A percentile compares a stretch with the other conserved stretches of the same genome.
These are phyloP conservation scores for Meripilus lineatus DNA, from an alignment of 1,284 basidiomycete genomes.

Conservation along the genomic window DNA sequence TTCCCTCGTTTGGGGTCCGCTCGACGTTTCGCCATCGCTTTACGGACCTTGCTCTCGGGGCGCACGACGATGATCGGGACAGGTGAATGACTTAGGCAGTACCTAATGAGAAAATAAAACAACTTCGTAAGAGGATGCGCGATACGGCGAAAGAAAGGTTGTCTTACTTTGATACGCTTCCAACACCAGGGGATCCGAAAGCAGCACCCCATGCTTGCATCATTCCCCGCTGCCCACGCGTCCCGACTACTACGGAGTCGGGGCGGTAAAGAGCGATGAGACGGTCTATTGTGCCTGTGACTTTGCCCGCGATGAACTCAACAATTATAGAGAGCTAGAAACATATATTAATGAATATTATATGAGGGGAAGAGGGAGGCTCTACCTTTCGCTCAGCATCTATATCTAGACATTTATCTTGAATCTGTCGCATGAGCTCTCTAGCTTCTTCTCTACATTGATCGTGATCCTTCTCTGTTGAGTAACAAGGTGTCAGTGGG, in stretches of 20 bases:
- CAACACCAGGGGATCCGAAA: constrained; percentile 54
- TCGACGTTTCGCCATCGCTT: constrained; percentile 76
- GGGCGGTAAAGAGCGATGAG: constrained; percentile 95
- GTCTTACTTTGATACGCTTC: constrained; percentile 59
- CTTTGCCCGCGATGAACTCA: constrained; percentile 90
- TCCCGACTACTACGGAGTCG: constrained; percentile 92
- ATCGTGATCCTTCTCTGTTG: constrained; percentile 73
- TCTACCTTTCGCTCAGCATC: constrained; percentile 75
- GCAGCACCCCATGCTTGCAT: constrained; percentile 54
- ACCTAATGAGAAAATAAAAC: constrained; percentile 36
- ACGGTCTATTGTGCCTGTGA: constrained; percentile 85
- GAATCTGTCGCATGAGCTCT: constrained; percentile 76
- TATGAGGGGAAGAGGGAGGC: constrained; percentile 6
- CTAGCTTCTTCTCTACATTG: constrained; percentile 85
- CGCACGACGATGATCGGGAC: constrained; percentile 91
- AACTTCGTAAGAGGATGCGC: constrained; percentile 1
- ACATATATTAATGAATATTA: constrained; percentile 3
- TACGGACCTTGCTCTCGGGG: constrained; percentile 83
- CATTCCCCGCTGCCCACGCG: constrained; percentile 66
- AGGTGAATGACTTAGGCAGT: constrained; percentile 85
- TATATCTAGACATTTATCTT: constrained; percentile 78
- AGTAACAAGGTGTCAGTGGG: not conserved
- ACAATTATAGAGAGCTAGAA: constrained; percentile 83
- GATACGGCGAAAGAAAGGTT: not conserved
- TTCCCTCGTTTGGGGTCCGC: constrained; percentile 82